phyloP scores from a whole-genome alignment of 2,329 filamentous ascomycete species.

The Chrysoporthe austroafricana region DNA sequence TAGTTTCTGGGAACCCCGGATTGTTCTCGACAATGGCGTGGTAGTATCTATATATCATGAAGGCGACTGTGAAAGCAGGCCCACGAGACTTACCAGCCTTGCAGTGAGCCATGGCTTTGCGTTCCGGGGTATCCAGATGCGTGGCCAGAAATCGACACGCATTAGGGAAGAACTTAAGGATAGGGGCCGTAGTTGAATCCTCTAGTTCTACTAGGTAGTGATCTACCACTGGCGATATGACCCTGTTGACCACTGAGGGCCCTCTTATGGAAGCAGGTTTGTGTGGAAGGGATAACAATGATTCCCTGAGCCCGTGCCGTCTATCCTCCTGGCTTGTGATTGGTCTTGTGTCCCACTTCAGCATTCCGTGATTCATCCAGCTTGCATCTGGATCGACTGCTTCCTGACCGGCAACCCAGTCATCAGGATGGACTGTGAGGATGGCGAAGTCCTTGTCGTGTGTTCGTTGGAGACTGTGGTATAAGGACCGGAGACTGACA shows the following conservation, averaged over 20 bases:
- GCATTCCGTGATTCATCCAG: conserved; percentile 11
- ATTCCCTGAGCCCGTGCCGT: neutral
- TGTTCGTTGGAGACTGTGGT: neutral
- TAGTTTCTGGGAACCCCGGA: neutral
- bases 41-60: conserved; percentile 8
- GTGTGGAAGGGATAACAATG: neutral
- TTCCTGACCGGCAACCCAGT: neutral
- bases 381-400: neutral
- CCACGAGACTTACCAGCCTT: conserved; percentile 10
- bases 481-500: neutral
- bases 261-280: neutral
- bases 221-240: conserved; percentile 6
- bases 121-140: neutral
- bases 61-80: conserved; percentile 6
- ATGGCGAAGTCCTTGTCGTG: conserved; percentile 8
- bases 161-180: conserved; percentile 11
- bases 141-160: conserved; percentile 4
- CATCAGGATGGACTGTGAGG: conserved; percentile 6
- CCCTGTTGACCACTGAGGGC: neutral
- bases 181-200: conserved; percentile 2
- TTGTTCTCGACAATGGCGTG: conserved; percentile 1
- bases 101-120: conserved; percentile 12
- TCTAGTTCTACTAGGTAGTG: conserved; percentile 7
- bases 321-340: neutral
- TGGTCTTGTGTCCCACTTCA: neutral